Base-by-base conservation (phyloP, 495 filamentous ascomycete genomes). In the Bacidia rubella region DNA sequence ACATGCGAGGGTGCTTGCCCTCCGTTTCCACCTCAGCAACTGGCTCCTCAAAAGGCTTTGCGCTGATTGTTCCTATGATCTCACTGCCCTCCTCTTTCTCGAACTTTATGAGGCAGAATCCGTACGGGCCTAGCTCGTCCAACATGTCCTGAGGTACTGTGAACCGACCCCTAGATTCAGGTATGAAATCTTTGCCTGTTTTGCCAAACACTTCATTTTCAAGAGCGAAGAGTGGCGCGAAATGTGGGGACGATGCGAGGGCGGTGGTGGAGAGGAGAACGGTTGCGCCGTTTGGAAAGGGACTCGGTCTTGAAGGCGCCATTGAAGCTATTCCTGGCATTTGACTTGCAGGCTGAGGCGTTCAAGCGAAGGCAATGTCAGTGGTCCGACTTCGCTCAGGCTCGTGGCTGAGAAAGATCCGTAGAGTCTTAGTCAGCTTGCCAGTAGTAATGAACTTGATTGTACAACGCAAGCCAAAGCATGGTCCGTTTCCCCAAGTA, bases 221-320 rank as follows among this genome's bases (percentile, higher is more conserved):
- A 19, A 64, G 54, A 24, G 47, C 42, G 54, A 55, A 59, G 44
- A 61, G 50, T 27, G 40, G 35, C 0, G 57, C 39, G 26, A 59
- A 50, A 22, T 54, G 45, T 20, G 49, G 38, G 20, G 49, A 53
- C 11, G 29, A 1, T 15, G 24, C 25, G 20, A 59, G 57, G 15
- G 11, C 21, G 11, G 21, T 15, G 12, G 45, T 32, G n/a, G 54
- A 24, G 39, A 53, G 45, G 11, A 54, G 17, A 1, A n/a, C 4
- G 7, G 38, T 55, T 4, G 7, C 39, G 17, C 49, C 49, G 5
- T 15, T 42, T 15, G 32, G 25, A 4, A 35, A 15, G 15, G 32
- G 35, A 17, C 39, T 24, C 21, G 25, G 20, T 27, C 15, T 19
- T 35, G 1, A 22, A 29, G 47, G 4, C 19, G 41, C 41, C 41